Percentiles rank a stretch among this genome's conserved stretches.
phyloP scores from a whole-genome alignment of 1,284 basidiomycete genomes.

The Pterulicium gracile region DNA sequence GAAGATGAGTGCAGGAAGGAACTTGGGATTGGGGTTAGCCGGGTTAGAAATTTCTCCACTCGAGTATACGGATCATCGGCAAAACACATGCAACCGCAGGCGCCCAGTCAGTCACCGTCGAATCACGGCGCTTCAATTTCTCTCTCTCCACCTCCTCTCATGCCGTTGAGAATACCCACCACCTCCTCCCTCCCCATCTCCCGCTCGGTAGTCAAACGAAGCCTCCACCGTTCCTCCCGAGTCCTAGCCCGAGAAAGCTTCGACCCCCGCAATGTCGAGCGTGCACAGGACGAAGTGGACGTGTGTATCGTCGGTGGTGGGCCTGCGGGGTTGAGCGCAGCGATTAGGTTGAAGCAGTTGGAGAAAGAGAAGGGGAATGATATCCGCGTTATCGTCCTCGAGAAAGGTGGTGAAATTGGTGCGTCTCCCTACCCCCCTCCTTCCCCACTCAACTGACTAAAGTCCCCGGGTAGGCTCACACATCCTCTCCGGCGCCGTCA shows the following conservation, averaged over 20 bases:
- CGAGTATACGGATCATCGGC: too few species aligned
- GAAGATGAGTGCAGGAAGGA: too few species aligned
- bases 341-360: slow-evolving; percentile 92
- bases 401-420: slow-evolving; percentile 93
- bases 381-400: slow-evolving; percentile 87
- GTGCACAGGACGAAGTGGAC: slow-evolving; percentile 83
- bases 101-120: too few species aligned
- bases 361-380: slow-evolving; percentile 73
- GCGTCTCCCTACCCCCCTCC: slow-evolving; percentile 19
- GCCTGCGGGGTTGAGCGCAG: slow-evolving; percentile 92
- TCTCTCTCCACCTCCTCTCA: too few species aligned
- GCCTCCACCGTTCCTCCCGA: background rate
- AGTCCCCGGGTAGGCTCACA: slow-evolving; percentile 64
- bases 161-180: too few species aligned
- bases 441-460: background rate
- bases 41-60: too few species aligned
- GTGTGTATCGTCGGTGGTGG: slow-evolving; percentile 97
- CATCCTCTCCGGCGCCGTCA: slow-evolving; percentile 91
- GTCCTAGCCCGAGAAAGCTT: background rate
- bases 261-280: slow-evolving; percentile 36
- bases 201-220: too few species aligned
- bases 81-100: too few species aligned
- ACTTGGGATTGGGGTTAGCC: too few species aligned
- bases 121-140: too few species aligned
- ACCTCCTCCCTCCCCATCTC: too few species aligned